Conservation (phyloP, 2,329 filamentous ascomycete species). For the Xylaria sp. region DNA sequence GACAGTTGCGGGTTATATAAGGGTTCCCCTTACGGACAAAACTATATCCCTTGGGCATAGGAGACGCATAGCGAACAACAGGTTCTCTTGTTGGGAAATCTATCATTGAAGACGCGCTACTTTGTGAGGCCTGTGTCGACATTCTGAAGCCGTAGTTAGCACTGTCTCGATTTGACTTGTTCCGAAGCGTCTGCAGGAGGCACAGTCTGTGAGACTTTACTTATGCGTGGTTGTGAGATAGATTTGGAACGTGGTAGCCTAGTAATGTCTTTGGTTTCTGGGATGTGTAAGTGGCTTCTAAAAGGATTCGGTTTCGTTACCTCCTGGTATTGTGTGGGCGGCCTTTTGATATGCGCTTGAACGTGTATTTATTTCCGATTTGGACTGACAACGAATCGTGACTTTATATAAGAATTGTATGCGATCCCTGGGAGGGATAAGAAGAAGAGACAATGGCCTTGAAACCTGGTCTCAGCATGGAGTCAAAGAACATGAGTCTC, state of each 20-base stretch:
- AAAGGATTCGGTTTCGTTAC: background rate
- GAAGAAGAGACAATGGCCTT: background rate
- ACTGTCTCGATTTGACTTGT: background rate
- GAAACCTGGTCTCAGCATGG: background rate
- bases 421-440: too few species aligned
- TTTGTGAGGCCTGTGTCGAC: background rate
- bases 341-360: background rate
- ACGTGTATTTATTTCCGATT: background rate
- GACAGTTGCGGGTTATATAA: constrained; percentile 22
- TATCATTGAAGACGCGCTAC: background rate
- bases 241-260: background rate
- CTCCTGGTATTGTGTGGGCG: background rate
- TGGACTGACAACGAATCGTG: too few species aligned
- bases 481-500: background rate
- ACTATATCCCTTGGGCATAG: constrained; percentile 11
- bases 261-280: background rate
- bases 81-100: constrained; percentile 4
- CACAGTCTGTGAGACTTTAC: background rate
- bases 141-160: background rate
- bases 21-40: constrained; percentile 21
- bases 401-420: background rate
- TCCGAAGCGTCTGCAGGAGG: background rate
- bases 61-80: constrained; percentile 16
- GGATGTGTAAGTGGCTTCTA: background rate
- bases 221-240: background rate